Conservation (phyloP, 2,329 filamentous ascomycete species). For the Pseudocercospora musae region DNA sequence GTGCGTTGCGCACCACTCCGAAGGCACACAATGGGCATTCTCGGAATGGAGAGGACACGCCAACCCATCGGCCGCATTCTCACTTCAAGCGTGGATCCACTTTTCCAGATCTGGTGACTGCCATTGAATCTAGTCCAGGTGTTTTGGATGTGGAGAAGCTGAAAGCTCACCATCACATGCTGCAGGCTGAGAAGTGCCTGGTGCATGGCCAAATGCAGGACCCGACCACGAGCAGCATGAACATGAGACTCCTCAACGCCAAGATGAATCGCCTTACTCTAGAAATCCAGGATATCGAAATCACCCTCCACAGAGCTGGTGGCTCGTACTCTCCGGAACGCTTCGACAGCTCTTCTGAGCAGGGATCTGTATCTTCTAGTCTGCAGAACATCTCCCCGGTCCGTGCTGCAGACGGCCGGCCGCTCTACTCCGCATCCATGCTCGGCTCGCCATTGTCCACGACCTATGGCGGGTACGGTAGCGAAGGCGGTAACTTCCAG, state of each 20-base stretch:
- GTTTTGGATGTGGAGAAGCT: conserved; percentile 3
- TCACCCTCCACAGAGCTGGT: conserved; percentile 2
- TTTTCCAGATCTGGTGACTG: not conserved
- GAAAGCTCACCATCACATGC: conserved; percentile 9
- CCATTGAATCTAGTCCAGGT: not conserved
- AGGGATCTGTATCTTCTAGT: conserved; percentile 5
- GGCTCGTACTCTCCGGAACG: conserved; percentile 6
- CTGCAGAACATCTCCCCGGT: conserved; percentile 11
- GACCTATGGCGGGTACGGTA: not conserved
- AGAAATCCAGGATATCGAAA: conserved; percentile 11
- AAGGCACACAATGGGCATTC: not conserved
- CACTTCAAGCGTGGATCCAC: not conserved
- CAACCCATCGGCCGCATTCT: not conserved
- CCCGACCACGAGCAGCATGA: not conserved
- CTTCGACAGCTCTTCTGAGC: conserved; percentile 9
- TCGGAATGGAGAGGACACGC: not conserved
- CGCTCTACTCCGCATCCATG: conserved; percentile 8
- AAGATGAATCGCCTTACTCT: conserved; percentile 5
- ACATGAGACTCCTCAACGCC: conserved; percentile 3
- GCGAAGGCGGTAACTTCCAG: not conserved
- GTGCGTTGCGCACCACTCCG: not conserved
- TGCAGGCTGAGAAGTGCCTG: conserved; percentile 13
- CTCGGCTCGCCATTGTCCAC: conserved; percentile 7
- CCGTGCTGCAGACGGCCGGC: conserved; percentile 8
- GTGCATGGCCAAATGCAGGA: conserved; percentile 3